Evolutionary conservation across 2,329 filamentous ascomycete genomes (phyloP), one percentile per base, ranked within the genome.

Genomic region (Fusarium xyrophilum): DNA sequence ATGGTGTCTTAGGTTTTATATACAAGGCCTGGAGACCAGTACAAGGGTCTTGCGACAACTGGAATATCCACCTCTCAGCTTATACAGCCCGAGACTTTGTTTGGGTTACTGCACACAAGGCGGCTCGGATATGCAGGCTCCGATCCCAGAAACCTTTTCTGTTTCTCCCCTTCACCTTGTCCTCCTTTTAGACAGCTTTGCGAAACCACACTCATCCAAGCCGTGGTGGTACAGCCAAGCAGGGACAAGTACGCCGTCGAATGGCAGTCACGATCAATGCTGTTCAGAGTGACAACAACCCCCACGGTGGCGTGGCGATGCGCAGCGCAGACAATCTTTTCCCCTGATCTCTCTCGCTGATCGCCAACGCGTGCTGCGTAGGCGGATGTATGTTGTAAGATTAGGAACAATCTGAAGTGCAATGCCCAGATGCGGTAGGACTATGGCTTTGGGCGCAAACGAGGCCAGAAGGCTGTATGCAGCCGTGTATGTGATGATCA

Each of bases 1-100:
- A 87, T 87, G 75, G 76, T 83, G 83, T 79, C 81, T 81, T 79
- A 80, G 69, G 78, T 81, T 82, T 84, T 85, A 86, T 85, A 85
- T 71, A 72, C 65, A 73, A 60, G 62, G 48, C 50, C 65, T 36
- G 51, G 52, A 61, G 39, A 66, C 60, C 63, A 52, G 56, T 53
- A 58, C 64, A 68, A 64, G 44, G 58, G 36, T n/a, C 69, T 56
- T 63, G 63, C 40, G 58, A 73, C 52, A 65, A 54, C 62, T 68
- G 60, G 68, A 62, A 66, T 62, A 53, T 66, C 61, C 64, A 65
- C 65, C 65, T 73, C 59, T 66, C 62, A 72, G 65, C 72, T 67
- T 64, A 63, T 62, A 40, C 52, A 66, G 38, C 57, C 66, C 54
- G 52, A 60, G 38, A 56, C 38, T 68, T 46, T 65, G 38, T 66